Evolutionary conservation across 2,329 filamentous ascomycete genomes (phyloP).

Genomic region (Parasarocladium wereldwijsianum): DNA sequence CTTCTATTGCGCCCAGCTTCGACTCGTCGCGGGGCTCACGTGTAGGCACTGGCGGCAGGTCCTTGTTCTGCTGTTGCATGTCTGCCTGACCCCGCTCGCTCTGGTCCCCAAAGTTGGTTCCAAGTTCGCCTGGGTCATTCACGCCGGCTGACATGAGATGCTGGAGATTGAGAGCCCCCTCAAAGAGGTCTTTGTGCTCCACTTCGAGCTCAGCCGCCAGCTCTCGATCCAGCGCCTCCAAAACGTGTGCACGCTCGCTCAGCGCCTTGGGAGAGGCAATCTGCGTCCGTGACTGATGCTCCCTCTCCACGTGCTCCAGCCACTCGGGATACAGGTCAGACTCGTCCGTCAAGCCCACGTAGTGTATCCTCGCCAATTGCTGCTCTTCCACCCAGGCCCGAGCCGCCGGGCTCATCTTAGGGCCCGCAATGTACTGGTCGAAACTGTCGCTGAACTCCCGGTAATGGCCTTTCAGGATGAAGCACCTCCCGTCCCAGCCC

Average conservation of each 20-base stretch:
- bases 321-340: constrained; percentile 28
- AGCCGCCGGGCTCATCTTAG: constrained; percentile 25
- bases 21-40: constrained; percentile 14
- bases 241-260: constrained; percentile 23
- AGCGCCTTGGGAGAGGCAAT: constrained; percentile 23
- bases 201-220: constrained; percentile 34
- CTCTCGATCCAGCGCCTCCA: constrained; percentile 29
- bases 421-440: constrained; percentile 31
- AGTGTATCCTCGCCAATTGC: constrained; percentile 3
- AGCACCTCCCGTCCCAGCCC: constrained; percentile 35
- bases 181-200: constrained; percentile 29
- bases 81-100: constrained; percentile 30
- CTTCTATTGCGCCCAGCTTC: constrained; percentile 13
- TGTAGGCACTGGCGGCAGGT: constrained; percentile 6
- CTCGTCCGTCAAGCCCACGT: constrained; percentile 12
- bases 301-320: constrained; percentile 26
- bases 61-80: constrained; percentile 20
- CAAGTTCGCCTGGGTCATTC: constrained; percentile 22
- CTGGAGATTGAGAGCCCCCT: constrained; percentile 24
- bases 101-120: constrained; percentile 32
- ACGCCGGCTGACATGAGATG: constrained; percentile 10
- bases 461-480: constrained; percentile 41
- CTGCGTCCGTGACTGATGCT: constrained; percentile 22
- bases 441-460: constrained; percentile 39
- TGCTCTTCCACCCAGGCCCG: constrained; percentile 22